Conservation (phyloP, 2,329 filamentous ascomycete species). For the Fusarium anguioides region DNA sequence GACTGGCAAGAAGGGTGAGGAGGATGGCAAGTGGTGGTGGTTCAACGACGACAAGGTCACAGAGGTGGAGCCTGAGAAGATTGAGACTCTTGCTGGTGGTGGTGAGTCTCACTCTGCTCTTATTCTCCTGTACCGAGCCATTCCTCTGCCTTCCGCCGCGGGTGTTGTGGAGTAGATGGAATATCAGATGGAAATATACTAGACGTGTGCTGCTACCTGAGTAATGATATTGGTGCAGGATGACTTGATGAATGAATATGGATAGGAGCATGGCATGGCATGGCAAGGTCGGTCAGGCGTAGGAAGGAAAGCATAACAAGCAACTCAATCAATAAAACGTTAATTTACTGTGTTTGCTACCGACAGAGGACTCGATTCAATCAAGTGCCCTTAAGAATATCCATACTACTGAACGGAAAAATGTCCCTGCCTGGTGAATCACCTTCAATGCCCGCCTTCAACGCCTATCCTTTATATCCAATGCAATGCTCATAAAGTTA, state of each 20-base stretch:
- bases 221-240: constrained; percentile 8
- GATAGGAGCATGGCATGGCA: constrained; percentile 17
- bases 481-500: constrained; percentile 19
- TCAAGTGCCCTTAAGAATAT: background rate
- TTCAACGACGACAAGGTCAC: constrained; percentile 99
- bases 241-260: constrained; percentile 25
- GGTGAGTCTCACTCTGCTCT: constrained; percentile 87
- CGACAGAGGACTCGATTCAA: background rate
- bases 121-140: constrained; percentile 81
- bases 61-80: constrained; percentile 91
- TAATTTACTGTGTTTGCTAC: constrained; percentile 3
- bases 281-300: constrained; percentile 24
- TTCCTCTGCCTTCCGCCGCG: constrained; percentile 72
- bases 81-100: constrained; percentile 88
- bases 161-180: constrained; percentile 49
- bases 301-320: constrained; percentile 29
- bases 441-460: background rate
- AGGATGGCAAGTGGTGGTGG: constrained; percentile 99
- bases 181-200: background rate
- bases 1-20: constrained; percentile 80
- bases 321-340: constrained; percentile 26
- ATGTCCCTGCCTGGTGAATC: background rate
- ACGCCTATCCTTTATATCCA: constrained; percentile 23
- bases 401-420: background rate
- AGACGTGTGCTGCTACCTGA: background rate